A percentile compares a stretch with the other conserved stretches of the same genome.
phyloP scores from a whole-genome alignment of 1,284 basidiomycete genomes.

The Athelia sp. region DNA sequence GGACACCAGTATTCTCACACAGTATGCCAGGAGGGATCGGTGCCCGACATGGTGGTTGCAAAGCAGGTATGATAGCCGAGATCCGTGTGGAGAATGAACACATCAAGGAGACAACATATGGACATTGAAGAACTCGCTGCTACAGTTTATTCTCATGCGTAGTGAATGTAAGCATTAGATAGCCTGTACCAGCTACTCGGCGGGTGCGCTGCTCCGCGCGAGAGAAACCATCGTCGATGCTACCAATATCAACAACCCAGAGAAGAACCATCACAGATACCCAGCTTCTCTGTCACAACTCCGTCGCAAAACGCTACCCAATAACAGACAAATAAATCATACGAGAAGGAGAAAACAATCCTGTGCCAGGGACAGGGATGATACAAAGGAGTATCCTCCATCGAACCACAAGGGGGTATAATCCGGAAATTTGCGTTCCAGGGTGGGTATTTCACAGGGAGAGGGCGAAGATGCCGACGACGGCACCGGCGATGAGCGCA shows the following conservation, averaged over 20 bases:
- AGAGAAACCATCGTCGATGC: background rate
- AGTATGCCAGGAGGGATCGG: conserved; percentile 19
- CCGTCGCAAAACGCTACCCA: background rate
- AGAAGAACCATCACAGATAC: background rate
- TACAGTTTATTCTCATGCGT: background rate
- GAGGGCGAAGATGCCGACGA: conserved; percentile 25
- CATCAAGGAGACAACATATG: background rate
- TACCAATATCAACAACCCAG: background rate
- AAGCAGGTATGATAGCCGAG: background rate
- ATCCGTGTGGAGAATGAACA: background rate
- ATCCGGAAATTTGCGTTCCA: background rate
- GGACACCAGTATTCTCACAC: conserved; percentile 16
- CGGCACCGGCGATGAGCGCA: conserved; percentile 30
- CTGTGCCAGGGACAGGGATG: conserved; percentile 1
- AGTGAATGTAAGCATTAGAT: background rate
- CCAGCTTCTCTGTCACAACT: background rate
- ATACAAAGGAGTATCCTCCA: conserved; percentile 1
- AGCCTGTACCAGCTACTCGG: background rate
- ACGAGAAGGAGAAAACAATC: background rate
- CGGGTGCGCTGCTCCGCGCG: background rate
- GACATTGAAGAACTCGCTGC: background rate
- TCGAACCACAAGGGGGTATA: background rate
- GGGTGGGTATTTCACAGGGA: conserved; percentile 12
- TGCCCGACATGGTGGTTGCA: conserved; percentile 18
- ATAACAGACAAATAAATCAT: background rate